Conservation (phyloP, 768 basidiomycete genomes). For the Lactifluus echinatus region DNA sequence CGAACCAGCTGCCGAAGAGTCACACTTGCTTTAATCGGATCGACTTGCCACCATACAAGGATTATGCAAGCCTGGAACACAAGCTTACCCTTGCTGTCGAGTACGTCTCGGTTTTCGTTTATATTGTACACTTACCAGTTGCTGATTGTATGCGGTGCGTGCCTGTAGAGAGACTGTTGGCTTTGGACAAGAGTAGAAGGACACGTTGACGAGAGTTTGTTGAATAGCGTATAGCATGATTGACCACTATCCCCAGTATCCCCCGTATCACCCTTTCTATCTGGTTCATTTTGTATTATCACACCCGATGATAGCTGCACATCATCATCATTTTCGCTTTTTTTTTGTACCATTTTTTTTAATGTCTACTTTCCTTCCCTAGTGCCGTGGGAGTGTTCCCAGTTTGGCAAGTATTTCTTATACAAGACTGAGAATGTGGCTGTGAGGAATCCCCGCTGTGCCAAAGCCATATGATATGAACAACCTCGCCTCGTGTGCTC, state of each 20-base stretch:
- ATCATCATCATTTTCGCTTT: background rate
- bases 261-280: background rate
- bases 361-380: no score
- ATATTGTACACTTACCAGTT: background rate
- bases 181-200: constrained; percentile 76
- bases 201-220: background rate
- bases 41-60: constrained; percentile 96
- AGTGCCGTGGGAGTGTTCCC: no score
- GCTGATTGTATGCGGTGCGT: constrained; percentile 14
- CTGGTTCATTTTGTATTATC: background rate
- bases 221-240: background rate
- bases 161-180: constrained; percentile 78
- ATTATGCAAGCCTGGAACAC: constrained; percentile 88
- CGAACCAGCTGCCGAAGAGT: constrained; percentile 92
- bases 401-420: background rate
- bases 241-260: background rate
- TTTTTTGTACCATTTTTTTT: background rate
- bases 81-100: constrained; percentile 93
- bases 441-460: background rate
- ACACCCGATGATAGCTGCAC: background rate
- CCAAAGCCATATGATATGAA: no score
- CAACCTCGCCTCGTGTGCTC: no score
- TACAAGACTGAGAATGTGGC: background rate
- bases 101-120: constrained; percentile 41
- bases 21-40: constrained; percentile 95